Conservation (phyloP, 495 filamentous ascomycete genomes). For the Xylaria flabelliformis region DNA sequence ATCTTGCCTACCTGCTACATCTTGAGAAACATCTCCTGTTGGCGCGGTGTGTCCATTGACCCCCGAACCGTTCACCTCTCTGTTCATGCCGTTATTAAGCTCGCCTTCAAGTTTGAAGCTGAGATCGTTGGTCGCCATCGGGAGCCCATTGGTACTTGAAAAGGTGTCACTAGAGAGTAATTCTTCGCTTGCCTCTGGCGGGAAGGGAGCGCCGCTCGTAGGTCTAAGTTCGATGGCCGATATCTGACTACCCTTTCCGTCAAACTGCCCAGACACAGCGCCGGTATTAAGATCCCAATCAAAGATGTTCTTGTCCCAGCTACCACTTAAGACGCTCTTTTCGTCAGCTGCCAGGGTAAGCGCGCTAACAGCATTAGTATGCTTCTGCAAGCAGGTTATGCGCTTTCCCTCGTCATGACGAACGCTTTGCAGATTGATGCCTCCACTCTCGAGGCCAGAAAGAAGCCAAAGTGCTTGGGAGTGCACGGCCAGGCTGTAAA, state of each 20-base stretch:
- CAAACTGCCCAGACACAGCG: conserved; percentile 73
- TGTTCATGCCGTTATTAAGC: conserved; percentile 24
- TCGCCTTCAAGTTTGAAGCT: conserved; percentile 28
- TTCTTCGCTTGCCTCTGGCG: conserved; percentile 68
- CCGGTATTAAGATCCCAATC: conserved; percentile 98
- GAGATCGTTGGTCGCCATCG: conserved; percentile 32
- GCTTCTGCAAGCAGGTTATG: conserved; percentile 78
- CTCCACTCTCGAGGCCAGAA: conserved; percentile 86
- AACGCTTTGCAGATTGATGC: conserved; percentile 93
- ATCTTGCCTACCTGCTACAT: conserved; percentile 50
- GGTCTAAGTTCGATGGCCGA: conserved; percentile 86
- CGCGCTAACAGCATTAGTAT: conserved; percentile 92
- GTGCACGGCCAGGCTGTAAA: conserved; percentile 93
- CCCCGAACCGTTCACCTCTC: conserved; percentile 29
- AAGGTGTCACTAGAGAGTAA: conserved; percentile 69
- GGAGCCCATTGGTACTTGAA: conserved; percentile 56
- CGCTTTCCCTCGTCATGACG: conserved; percentile 93
- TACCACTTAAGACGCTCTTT: conserved; percentile 85
- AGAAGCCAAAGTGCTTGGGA: conserved; percentile 89
- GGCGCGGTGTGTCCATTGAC: conserved; percentile 34
- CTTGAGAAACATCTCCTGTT: conserved; percentile 37
- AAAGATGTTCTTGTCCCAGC: conserved; percentile 92
- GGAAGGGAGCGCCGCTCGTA: conserved; percentile 74
- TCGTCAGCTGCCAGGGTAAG: conserved; percentile 84
- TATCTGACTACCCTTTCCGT: conserved; percentile 80